Base-by-base conservation (phyloP, 768 basidiomycete species). In the Glaciozyma antarctica region DNA sequence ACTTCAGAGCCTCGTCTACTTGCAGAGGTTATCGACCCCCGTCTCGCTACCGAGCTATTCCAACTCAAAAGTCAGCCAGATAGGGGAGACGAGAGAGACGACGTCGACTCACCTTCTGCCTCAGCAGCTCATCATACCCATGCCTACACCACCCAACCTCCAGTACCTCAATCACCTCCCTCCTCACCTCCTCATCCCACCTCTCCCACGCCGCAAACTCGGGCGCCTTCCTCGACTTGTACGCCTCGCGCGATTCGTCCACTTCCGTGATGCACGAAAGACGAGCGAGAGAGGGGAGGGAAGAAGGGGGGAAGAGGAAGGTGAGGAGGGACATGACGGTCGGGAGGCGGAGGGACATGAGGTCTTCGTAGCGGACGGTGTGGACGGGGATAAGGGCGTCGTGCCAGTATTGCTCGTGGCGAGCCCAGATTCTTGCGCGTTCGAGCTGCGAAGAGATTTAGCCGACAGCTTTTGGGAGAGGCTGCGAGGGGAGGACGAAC, bases 221-320 rank as follows among this genome's bases (percentile, higher is more conserved):
- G 4, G 57, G 57, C 41, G 57, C 24, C 43, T 58, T 58, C 15
- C 57, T 8, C 24, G 24, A 30, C 44, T 44, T 47, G 57, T 58
- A 58, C 24, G 57, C 57, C 44, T 58, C 57, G 43, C 57, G 57
- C 8, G n/a, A 15, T 21, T 24, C 41, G 44, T 58, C 57, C 28
- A 19, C 4, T 26, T 58, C 57, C 26, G 26, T 45, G n/a, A 47
- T 21, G 43, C 57, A 58, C 6, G 43, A 24, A 5, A 58, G 6
- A 4, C 45, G 5, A 15, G 21, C 19, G 43, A 58, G 44, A n/a
- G 57, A 45, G 43, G 57, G 57, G 10, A 58, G 57, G 7, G 24
- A 22, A 16, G 22, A 3, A 1, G 57, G 43, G 8, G 55, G 34
- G 43, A 58, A 43, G 24, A 58, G 41, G 57, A 58, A 58, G 7